Evolutionary conservation across 2,329 filamentous ascomycete species (phyloP), one percentile per base, ranked within the genome.

Genomic region (Penicillium olsonii): DNA sequence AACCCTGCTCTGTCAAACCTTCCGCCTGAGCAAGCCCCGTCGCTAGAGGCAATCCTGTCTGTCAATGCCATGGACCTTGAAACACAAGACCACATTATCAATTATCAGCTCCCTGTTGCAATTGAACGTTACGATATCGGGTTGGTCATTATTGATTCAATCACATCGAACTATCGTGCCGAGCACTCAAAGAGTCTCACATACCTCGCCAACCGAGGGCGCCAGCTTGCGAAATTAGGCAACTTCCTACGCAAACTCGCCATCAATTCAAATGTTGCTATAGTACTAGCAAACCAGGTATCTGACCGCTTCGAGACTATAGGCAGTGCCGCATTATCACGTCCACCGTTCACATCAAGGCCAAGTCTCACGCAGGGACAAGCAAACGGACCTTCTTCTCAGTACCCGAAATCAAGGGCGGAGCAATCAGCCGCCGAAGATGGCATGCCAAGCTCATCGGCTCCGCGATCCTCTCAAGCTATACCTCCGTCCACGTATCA

Each of bases 251-350:
- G 91, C 29, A 81, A 86, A 33, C 75, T 97, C 1, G 94, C 94
- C 1, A 81, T 83, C 31, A 82, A 80, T 35, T 78, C 95, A 63
- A 79, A 87, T 56, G 77, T 96, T 38, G 92, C 91, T 19, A 80
- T 99, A 22, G 91, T 99, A 1, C 88, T 96, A 3, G 88, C 92
- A 5, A 99, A 99, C 67, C 94, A 99, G 70, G 92, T 99, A 24
- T 88, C 90, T 5, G 94, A 99, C 72, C 86, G 91, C 4, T 95
- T 99, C 56, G 74, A 74, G 15, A 61, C 64, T 20, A 45, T 51
- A 10, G 35, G 35, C 18, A 29, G 15, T 12, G 40, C 50, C 12
- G 37, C 45, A 22, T 14, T 38, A 10, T 18, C 47, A 18, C 44
- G 42, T 5, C 4, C 55, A 34, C 42, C 39, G 19, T 43, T 56